Percentiles rank a stretch among this genome's conserved stretches.
These are phyloP conservation scores for Noccaea caerulescens DNA, from an alignment of 345 rosid species.

Conservation along the genomic window DNA sequence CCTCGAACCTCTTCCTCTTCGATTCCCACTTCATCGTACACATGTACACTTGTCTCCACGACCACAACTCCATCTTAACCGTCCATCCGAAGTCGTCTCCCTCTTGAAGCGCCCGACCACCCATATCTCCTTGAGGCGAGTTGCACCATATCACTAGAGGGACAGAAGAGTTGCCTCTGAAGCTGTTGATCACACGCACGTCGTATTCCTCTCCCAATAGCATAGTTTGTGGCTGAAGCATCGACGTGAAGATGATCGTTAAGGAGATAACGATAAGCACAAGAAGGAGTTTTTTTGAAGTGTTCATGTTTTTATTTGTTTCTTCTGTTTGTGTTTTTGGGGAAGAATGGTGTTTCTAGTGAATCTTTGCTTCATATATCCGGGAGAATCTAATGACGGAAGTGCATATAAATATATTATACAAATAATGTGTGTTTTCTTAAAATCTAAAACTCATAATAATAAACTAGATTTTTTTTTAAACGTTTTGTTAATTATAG, in stretches of 20 bases:
- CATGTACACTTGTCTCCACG: constrained; percentile 40
- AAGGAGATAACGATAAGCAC: constrained; percentile 35
- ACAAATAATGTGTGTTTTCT: too few species aligned
- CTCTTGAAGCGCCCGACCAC: constrained; percentile 95
- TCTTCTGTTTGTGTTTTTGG: neutral
- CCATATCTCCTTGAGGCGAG: constrained; percentile 62
- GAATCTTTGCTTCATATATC: too few species aligned
- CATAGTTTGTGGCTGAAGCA: constrained; percentile 46
- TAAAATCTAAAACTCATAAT: too few species aligned
- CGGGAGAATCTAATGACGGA: too few species aligned
- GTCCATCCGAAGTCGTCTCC: constrained; percentile 92
- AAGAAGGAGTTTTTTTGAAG: constrained; percentile 30
- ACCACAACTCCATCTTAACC: constrained; percentile 53
- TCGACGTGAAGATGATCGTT: constrained; percentile 44
- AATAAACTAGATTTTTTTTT: too few species aligned
- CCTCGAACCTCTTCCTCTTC: constrained; percentile 61
- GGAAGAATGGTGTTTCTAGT: neutral
- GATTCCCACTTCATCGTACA: constrained; percentile 86
- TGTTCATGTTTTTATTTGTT: constrained; percentile 46
- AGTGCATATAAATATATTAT: too few species aligned
- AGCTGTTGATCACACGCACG: constrained; percentile 85
- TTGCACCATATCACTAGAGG: constrained; percentile 91
- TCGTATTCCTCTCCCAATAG: constrained; percentile 53
- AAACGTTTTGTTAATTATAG: neutral
- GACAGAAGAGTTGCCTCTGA: constrained; percentile 79